Evolutionary conservation across 257 asterid genomes (phyloP), one percentile per base, ranked within the genome.

Genomic region (Rauvolfia tetraphylla): DNA sequence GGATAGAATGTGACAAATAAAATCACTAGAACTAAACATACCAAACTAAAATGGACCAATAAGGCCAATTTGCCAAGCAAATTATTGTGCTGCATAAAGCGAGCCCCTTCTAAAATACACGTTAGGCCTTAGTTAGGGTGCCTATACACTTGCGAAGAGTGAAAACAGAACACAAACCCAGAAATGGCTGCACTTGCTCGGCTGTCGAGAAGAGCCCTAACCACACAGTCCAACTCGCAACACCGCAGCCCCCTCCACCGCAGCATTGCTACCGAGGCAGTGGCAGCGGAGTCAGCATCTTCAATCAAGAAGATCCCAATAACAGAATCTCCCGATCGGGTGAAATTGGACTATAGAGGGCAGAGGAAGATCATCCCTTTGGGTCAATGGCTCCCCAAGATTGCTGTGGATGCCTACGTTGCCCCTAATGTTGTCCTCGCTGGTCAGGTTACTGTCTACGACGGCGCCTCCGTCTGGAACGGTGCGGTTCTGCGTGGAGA

Each of bases 341-440:
- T 91, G 79, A 88, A 88, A 82, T 93, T 97, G 98, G 97, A 93
- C 85, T 90, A 93, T 69, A 81, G 98, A 80, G 98, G 98, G 1
- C 98, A 93, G 86, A 82, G 98, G 41, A 72, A 72, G 86, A 62
- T 88, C 83, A 89, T 93, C 71, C 98, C 98, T 0, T 76, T 93
- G 46, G 98, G 97, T 0, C 98, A 91, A 88, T 93, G 97, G 98
- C 79, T 75, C 53, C 98, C 98, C 11, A 91, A 89, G 82, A 77
- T 89, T 72, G 97, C 98, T 34, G 97, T 93, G 59, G 97, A 93
- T 73, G 96, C 98, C 69, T 93, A 91, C 76, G 98, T 93, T 85
- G 98, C 98, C 20, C 97, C 96, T 0, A 93, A 90, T 70, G 98
- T 90, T 68, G 96, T 93, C 42, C 86, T 93, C 69, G 98, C 97